These are phyloP conservation scores for Venturiaceae sp. DNA, from an alignment of 2,329 filamentous ascomycete genomes.

Conservation along the genomic window DNA sequence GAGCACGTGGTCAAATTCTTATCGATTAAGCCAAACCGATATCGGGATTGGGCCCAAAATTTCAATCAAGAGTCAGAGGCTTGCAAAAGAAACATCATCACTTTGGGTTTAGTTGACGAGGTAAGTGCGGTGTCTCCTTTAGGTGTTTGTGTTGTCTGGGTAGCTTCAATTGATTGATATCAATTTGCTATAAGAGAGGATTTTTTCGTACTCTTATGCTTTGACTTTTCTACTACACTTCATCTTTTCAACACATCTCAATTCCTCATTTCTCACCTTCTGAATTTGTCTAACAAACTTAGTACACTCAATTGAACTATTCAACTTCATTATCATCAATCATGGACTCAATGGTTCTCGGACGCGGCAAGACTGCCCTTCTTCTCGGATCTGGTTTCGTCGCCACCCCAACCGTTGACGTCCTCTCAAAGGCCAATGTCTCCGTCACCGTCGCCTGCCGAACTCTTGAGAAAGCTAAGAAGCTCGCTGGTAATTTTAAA, in stretches of 20 bases:
- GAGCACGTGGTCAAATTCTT: too few species aligned
- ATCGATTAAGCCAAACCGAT: not conserved
- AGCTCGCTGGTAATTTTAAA: conserved; percentile 59
- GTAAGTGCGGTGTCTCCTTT: not conserved
- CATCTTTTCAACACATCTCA: not conserved
- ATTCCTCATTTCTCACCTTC: not conserved
- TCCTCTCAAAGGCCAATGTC: conserved; percentile 47
- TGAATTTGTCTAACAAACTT: not conserved
- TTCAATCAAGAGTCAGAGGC: not conserved
- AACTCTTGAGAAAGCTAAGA: conserved; percentile 67
- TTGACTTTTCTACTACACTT: not conserved
- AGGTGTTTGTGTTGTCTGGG: not conserved
- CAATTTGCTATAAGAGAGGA: not conserved
- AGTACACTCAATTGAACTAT: not conserved
- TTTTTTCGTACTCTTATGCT: not conserved
- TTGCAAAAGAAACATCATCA: too few species aligned
- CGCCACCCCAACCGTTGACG: conserved; percentile 42
- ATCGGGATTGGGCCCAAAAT: not conserved
- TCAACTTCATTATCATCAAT: not conserved
- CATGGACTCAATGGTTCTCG: conserved; percentile 6
- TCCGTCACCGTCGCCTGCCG: conserved; percentile 63
- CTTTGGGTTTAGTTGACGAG: not conserved
- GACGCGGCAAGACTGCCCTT: conserved; percentile 27
- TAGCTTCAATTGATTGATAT: not conserved
- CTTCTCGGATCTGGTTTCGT: conserved; percentile 45